Evolutionary conservation across 73 alveolate genomes (phyloP), one percentile per base, ranked within the genome.

Genomic region (Tetrahymena elliotti): DNA sequence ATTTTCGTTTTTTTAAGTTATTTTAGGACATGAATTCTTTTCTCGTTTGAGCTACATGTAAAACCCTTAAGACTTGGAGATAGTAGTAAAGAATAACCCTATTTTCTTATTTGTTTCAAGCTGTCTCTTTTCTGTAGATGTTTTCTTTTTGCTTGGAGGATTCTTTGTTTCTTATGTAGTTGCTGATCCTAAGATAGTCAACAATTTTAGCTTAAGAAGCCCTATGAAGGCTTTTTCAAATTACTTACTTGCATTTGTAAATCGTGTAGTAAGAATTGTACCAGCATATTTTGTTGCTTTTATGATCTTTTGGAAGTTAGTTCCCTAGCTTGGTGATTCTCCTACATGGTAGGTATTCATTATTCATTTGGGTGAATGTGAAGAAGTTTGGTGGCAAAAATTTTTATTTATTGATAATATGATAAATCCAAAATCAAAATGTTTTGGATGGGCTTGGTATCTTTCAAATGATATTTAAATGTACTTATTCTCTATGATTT

Each of bases 91-190:
- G 36, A 16, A n/a, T 1, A n/a, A 68, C 34, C 34, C 88, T 3
- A 68, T 68, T 68, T 68, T 68, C 33, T 31, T 68, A 4, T 68
- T 68, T 68, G 33, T 68, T 1, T n/a, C 88, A 16, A 68, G 36
- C n/a, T 68, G 88, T 68, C 88, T 68, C 33, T 96, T 83, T 93
- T 95, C 98, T 35, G 98, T 96, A 8, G 98, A 96, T 92, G 52
- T 94, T 27, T 96, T 96, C 95, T 96, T 96, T 96, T 96, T 95
- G 39, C 84, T 96, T 3, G 96, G 97, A 18, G 98, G 97, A 8
- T 96, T 96, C 84, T 93, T 96, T 31, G 96, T 95, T 18, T 52
- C 96, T 33, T 96, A 94, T 83, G 52, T 96, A 83, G 93, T 94
- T 92, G 84, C 94, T 18, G 97, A 83, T 31, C 38, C 88, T 68